These are phyloP conservation scores for Colletotrichum brevisporum DNA, from an alignment of 2,329 filamentous ascomycete genomes.

Conservation along the genomic window DNA sequence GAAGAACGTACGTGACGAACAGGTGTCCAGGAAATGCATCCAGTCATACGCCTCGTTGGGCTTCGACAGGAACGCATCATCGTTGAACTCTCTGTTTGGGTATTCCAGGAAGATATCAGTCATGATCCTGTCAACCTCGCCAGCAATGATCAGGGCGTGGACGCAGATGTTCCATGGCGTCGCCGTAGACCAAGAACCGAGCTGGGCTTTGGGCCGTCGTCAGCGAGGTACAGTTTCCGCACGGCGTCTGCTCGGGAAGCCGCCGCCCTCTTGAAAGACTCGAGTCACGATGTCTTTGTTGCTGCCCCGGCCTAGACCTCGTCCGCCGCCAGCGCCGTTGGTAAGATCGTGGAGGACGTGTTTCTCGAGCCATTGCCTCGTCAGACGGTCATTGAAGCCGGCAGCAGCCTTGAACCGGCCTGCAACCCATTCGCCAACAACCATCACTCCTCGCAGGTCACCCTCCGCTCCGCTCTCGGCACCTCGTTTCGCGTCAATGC, in stretches of 20 bases:
- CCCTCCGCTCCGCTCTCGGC: slow-evolving; percentile 78
- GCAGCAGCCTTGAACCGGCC: slow-evolving; percentile 72
- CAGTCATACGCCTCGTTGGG: slow-evolving; percentile 92
- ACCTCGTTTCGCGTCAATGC: slow-evolving; percentile 77
- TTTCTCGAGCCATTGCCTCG: slow-evolving; percentile 82
- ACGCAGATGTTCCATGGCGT: slow-evolving; percentile 77
- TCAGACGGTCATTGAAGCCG: slow-evolving; percentile 65
- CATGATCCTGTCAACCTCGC: slow-evolving; percentile 81
- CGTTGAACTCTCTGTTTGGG: slow-evolving; percentile 89
- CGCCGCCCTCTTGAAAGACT: slow-evolving; percentile 84
- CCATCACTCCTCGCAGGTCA: slow-evolving; percentile 86
- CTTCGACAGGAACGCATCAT: slow-evolving; percentile 91
- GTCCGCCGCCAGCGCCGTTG: slow-evolving; percentile 78
- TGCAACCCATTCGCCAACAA: slow-evolving; percentile 89
- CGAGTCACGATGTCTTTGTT: slow-evolving; percentile 81
- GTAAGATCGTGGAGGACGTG: slow-evolving; percentile 77
- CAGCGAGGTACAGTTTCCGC: too few species aligned
- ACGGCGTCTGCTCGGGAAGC: too few species aligned
- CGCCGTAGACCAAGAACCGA: too few species aligned
- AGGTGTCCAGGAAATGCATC: slow-evolving; percentile 91
- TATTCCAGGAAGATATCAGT: slow-evolving; percentile 90
- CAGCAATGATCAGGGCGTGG: too few species aligned
- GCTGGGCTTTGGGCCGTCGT: slow-evolving; percentile 71
- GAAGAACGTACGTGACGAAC: slow-evolving; percentile 84
- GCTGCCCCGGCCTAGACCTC: slow-evolving; percentile 80